Evolutionary conservation across 768 basidiomycete genomes (phyloP).

Genomic region (Pleurotus ostreatus): DNA sequence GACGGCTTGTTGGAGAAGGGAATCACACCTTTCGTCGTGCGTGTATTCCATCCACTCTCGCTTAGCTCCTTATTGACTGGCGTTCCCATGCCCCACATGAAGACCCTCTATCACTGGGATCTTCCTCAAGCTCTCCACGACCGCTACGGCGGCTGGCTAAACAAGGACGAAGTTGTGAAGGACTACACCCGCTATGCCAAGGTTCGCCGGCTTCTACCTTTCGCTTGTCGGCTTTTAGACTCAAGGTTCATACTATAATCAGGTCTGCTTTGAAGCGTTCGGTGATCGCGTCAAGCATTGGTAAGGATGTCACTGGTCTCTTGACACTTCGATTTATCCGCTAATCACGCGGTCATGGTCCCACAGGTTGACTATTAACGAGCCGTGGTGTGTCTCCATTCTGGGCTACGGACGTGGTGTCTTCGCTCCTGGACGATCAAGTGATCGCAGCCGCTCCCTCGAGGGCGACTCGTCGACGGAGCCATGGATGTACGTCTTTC

Average conservation of each 20-base stretch:
- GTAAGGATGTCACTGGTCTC: slow-evolving; percentile 27
- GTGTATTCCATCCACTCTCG: slow-evolving; percentile 17
- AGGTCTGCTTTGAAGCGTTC: slow-evolving; percentile 72
- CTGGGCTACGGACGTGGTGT: slow-evolving; percentile 69
- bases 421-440: slow-evolving; percentile 69
- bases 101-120: slow-evolving; percentile 81
- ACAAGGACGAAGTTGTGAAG: slow-evolving; percentile 63
- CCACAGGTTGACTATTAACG: slow-evolving; percentile 67
- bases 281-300: slow-evolving; percentile 77
- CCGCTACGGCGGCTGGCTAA: slow-evolving; percentile 72
- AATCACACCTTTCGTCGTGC: slow-evolving; percentile 64
- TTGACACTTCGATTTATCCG: slow-evolving; percentile 13
- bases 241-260: slow-evolving; percentile 6
- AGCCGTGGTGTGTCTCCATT: slow-evolving; percentile 70
- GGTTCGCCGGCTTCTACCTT: slow-evolving; percentile 24
- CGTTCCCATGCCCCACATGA: slow-evolving; percentile 4
- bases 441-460: slow-evolving; percentile 53
- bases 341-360: slow-evolving; percentile 15
- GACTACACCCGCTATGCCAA: slow-evolving; percentile 62
- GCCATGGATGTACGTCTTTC: slow-evolving; percentile 58
- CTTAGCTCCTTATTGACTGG: neutral
- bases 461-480: slow-evolving; percentile 64
- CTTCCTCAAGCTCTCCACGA: slow-evolving; percentile 72
- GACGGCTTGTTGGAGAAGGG: slow-evolving; percentile 59
- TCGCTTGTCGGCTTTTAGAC: neutral